A percentile compares a stretch with the other conserved stretches of the same genome.
phyloP scores from a whole-genome alignment of 2,329 filamentous ascomycete species.

The Arachnopeziza araneosa region DNA sequence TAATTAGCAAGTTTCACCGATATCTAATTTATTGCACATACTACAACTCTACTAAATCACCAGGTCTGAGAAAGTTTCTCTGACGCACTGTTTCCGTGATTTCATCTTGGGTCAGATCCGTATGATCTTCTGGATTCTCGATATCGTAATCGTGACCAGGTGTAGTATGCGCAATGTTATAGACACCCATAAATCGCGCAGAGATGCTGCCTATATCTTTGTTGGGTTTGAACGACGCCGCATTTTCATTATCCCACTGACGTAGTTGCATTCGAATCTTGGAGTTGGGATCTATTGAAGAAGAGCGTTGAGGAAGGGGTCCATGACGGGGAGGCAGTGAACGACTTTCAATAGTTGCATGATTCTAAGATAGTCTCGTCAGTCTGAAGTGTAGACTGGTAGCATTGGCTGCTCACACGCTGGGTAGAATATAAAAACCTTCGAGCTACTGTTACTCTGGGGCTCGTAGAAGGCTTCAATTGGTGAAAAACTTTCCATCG shows the following conservation, averaged over 20 bases:
- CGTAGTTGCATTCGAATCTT: conserved; percentile 33
- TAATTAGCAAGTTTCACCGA: conserved; percentile 6
- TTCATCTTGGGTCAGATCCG: neutral
- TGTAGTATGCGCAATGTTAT: neutral
- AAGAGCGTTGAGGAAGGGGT: neutral
- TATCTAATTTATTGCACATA: conserved; percentile 9
- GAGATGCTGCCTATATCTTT: neutral
- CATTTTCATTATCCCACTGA: conserved; percentile 40
- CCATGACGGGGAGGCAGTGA: neutral
- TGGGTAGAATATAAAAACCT: neutral
- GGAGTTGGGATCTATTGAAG: neutral
- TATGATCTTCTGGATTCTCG: neutral
- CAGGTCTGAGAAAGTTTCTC: conserved; percentile 27
- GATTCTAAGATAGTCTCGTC: neutral
- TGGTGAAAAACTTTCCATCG: neutral
- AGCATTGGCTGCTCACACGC: neutral
- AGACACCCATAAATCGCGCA: neutral
- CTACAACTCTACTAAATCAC: conserved; percentile 31
- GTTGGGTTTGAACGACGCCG: neutral
- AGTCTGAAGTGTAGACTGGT: neutral
- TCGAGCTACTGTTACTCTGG: conserved; percentile 2
- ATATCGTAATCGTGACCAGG: neutral
- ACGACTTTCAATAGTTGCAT: neutral
- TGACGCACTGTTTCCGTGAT: neutral
- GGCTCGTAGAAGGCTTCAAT: neutral